phyloP scores from a whole-genome alignment of 441 rosid species.

The Adansonia grandidieri region DNA sequence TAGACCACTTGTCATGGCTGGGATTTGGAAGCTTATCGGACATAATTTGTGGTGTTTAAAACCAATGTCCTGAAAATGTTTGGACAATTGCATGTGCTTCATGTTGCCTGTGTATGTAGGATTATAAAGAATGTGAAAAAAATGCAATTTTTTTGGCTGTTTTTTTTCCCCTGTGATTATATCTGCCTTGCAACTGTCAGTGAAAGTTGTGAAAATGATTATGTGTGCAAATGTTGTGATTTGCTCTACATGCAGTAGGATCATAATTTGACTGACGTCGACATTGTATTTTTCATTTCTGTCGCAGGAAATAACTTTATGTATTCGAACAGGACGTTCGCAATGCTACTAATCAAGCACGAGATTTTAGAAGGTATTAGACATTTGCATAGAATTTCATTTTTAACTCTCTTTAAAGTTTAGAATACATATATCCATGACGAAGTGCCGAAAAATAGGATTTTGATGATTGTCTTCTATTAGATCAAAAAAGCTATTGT shows the following conservation, averaged over 20 bases:
- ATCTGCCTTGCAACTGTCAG: background rate
- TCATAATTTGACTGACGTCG: background rate
- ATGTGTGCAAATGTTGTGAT: background rate
- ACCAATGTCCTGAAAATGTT: background rate
- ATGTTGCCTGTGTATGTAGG: background rate
- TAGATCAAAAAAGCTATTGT: too few relatives aligned
- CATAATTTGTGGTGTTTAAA: background rate
- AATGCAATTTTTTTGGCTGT: background rate
- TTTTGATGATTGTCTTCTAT: too few relatives aligned
- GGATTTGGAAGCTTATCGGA: background rate
- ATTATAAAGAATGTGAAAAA: background rate
- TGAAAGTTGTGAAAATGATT: background rate
- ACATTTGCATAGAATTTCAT: background rate
- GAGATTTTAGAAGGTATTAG: background rate
- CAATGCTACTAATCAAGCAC: background rate
- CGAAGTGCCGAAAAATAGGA: too few relatives aligned
- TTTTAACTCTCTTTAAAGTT: background rate
- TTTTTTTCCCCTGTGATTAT: background rate
- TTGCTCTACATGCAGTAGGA: background rate
- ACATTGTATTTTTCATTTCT: background rate
- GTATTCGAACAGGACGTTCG: background rate
- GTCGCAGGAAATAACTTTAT: background rate
- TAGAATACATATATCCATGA: too few relatives aligned
- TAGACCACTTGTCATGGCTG: background rate
- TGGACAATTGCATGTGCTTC: slow-evolving; percentile 6